Evolutionary conservation across 495 filamentous ascomycete species (phyloP).

Genomic region (Usnea hakonensis): DNA sequence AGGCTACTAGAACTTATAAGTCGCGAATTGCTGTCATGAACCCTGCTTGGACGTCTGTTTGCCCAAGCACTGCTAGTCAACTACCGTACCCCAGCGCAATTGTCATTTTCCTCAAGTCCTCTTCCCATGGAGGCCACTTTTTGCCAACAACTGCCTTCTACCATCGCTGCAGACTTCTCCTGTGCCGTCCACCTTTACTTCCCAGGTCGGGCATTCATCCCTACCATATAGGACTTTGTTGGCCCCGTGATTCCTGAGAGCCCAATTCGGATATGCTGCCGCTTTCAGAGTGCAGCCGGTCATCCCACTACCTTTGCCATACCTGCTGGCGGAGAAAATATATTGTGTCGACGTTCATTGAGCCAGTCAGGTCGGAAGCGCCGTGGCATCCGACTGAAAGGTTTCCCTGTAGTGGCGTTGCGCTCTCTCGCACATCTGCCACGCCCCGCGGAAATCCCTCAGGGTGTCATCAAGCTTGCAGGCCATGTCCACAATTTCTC

Average conservation of each 20-base stretch:
- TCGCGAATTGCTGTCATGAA: no score
- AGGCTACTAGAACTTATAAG: no score
- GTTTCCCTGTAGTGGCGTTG: conserved; percentile 5
- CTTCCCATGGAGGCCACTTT: no score
- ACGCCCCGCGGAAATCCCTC: conserved; percentile 14
- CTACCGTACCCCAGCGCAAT: no score
- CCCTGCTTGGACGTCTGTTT: no score
- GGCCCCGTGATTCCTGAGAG: not conserved
- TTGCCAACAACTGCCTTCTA: no score
- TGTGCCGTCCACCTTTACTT: no score
- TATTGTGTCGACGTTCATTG: not conserved
- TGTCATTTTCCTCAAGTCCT: no score
- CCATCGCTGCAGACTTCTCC: no score
- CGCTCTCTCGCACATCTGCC: conserved; percentile 15
- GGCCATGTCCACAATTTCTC: conserved; percentile 24
- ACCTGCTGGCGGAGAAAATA: not conserved
- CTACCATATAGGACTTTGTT: not conserved
- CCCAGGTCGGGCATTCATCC: no score
- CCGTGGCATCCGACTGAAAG: conserved; percentile 1
- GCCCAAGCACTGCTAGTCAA: no score
- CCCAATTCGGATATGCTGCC: not conserved
- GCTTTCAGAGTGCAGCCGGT: not conserved
- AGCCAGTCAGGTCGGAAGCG: not conserved
- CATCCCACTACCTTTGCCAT: not conserved
- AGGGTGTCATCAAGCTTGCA: conserved; percentile 21